Evolutionary conservation across 2,329 filamentous ascomycete species (phyloP).

Genomic region (Hortaea werneckii): DNA sequence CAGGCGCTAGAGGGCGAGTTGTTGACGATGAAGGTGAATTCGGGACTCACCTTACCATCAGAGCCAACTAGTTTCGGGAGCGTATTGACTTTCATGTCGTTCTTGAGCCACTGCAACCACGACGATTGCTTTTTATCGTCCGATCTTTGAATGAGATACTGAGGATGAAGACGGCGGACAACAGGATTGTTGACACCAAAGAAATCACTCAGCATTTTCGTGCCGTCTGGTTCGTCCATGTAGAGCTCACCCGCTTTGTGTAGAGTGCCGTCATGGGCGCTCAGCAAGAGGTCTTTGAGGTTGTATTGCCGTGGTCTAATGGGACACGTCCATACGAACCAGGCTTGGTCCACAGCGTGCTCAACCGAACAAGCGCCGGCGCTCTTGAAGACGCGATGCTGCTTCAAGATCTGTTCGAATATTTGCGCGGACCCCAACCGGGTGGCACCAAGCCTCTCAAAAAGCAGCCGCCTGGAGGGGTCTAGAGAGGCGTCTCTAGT

Average conservation of each 20-base stretch:
- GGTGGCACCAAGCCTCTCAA: neutral
- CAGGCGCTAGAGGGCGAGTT: neutral
- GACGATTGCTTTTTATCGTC: too few species aligned
- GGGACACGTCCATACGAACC: constrained; percentile 1
- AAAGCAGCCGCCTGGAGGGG: neutral
- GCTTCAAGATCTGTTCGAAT: neutral
- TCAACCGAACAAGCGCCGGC: neutral
- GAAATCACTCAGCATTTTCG: neutral
- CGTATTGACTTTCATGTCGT: neutral
- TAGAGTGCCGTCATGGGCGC: neutral
- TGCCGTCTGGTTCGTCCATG: neutral
- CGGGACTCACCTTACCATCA: neutral
- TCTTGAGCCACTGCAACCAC: neutral
- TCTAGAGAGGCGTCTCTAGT: neutral
- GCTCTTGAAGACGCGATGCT: neutral
- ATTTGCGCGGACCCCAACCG: neutral
- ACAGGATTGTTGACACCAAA: too few species aligned
- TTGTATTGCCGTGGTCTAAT: neutral
- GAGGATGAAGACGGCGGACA: too few species aligned
- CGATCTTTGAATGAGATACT: too few species aligned
- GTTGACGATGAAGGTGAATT: constrained; percentile 1
- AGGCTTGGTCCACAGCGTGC: neutral
- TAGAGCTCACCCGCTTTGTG: neutral
- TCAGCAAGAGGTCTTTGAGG: neutral
- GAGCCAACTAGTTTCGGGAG: neutral